Evolutionary conservation across 768 basidiomycete species (phyloP).

Genomic region (Boletus sp.): DNA sequence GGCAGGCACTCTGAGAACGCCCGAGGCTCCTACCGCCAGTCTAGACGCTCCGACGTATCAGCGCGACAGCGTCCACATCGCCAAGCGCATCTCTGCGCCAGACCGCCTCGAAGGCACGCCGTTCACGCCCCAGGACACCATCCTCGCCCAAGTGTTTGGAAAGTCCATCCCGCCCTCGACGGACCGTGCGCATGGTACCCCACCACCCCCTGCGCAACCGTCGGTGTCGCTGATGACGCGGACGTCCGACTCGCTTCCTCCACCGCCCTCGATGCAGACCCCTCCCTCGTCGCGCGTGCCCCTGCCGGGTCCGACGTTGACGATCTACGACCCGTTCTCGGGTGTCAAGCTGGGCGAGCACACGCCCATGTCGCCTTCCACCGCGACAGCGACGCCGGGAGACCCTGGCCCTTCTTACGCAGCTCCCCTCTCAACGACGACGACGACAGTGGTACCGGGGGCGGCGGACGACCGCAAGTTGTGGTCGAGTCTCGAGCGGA

Average conservation of each 20-base stretch:
- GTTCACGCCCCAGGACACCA: slow-evolving; percentile 61
- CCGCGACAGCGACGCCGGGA: neutral
- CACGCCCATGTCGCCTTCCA: slow-evolving; percentile 8
- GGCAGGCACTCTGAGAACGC: slow-evolving; percentile 7
- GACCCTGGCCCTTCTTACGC: slow-evolving; percentile 1
- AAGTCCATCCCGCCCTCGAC: slow-evolving; percentile 4
- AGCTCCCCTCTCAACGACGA: neutral
- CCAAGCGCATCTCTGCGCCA: neutral
- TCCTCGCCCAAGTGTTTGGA: slow-evolving; percentile 46
- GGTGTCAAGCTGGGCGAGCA: slow-evolving; percentile 27
- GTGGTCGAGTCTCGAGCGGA: slow-evolving; percentile 66
- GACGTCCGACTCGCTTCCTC: slow-evolving; percentile 15
- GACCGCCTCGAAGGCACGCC: slow-evolving; percentile 3
- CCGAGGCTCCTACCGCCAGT: slow-evolving; percentile 6
- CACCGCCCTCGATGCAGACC: slow-evolving; percentile 6
- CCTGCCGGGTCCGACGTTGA: slow-evolving; percentile 4
- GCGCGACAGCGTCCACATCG: neutral
- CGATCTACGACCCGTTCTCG: slow-evolving; percentile 35
- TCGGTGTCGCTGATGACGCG: slow-evolving; percentile 8
- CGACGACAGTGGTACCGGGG: neutral
- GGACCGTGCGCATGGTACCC: neutral
- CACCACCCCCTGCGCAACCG: slow-evolving; percentile 8
- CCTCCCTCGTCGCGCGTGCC: neutral
- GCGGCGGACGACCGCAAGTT: slow-evolving; percentile 48
- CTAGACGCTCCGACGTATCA: slow-evolving; percentile 3